Evolutionary conservation across 2,329 filamentous ascomycete genomes (phyloP).

Genomic region (Neofusicoccum laricinum): DNA sequence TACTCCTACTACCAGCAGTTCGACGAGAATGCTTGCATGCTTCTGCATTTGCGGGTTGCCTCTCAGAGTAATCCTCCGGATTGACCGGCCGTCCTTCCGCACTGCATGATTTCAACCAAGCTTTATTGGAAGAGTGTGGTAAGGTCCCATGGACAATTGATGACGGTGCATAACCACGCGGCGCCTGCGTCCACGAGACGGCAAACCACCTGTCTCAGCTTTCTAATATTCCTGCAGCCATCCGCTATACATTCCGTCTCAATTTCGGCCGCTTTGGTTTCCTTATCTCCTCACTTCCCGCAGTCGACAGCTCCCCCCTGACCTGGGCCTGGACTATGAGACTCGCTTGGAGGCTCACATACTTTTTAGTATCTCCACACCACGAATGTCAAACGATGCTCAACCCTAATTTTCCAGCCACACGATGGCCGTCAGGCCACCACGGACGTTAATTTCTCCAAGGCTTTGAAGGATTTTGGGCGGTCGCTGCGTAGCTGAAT

Average conservation of each 20-base stretch:
- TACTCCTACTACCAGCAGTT: background rate
- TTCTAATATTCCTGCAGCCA: background rate
- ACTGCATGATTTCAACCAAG: background rate
- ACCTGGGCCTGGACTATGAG: background rate
- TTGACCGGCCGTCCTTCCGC: background rate
- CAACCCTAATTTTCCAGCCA: background rate
- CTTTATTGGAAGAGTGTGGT: background rate
- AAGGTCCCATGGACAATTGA: background rate
- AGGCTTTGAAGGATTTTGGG: background rate
- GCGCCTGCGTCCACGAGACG: background rate
- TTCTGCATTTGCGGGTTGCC: background rate
- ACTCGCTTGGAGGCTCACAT: background rate
- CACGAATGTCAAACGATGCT: background rate
- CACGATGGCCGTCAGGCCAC: background rate
- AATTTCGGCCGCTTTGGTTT: background rate
- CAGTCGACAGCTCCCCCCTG: background rate
- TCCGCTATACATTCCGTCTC: background rate
- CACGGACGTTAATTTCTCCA: background rate
- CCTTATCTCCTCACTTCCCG: background rate
- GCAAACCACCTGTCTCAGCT: conserved; percentile 1
- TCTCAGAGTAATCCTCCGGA: background rate
- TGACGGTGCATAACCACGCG: background rate
- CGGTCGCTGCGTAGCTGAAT: background rate
- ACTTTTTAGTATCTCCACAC: background rate
- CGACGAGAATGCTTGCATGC: background rate